These are phyloP conservation scores for Sodiomyces alkalinus DNA, from an alignment of 2,329 filamentous ascomycete species.

Conservation along the genomic window DNA sequence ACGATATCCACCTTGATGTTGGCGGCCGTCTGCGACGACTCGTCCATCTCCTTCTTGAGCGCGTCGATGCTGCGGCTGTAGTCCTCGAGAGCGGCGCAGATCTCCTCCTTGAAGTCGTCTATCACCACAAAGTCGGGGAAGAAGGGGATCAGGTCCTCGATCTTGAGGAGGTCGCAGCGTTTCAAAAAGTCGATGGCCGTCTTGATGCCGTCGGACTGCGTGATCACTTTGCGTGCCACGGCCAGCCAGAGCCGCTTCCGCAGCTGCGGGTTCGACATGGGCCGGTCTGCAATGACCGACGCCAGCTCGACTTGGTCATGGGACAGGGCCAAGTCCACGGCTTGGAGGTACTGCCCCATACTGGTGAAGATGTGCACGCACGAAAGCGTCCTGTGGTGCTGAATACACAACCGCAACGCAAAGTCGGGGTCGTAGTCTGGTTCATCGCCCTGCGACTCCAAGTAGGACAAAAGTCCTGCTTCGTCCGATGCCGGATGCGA, in stretches of 20 bases:
- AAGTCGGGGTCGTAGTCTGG: slow-evolving; percentile 91
- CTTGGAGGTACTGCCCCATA: slow-evolving; percentile 89
- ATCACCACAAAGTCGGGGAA: slow-evolving; percentile 98
- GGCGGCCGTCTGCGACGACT: slow-evolving; percentile 71
- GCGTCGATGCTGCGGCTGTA: slow-evolving; percentile 84
- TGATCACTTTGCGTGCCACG: slow-evolving; percentile 87
- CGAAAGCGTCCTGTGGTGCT: slow-evolving; percentile 81
- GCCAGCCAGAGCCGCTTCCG: slow-evolving; percentile 93
- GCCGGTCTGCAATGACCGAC: slow-evolving; percentile 73
- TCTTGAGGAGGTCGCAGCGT: slow-evolving; percentile 78
- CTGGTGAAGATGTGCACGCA: slow-evolving; percentile 95
- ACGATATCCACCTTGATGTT: slow-evolving; percentile 87
- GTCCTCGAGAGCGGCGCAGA: slow-evolving; percentile 82
- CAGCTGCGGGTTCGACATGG: slow-evolving; percentile 61
- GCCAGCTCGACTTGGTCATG: slow-evolving; percentile 85
- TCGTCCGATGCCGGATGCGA: slow-evolving; percentile 74
- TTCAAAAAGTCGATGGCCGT: slow-evolving; percentile 86
- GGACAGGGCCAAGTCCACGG: slow-evolving; percentile 81
- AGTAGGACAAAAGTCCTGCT: slow-evolving; percentile 70
- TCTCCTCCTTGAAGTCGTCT: slow-evolving; percentile 98
- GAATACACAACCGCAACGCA: slow-evolving; percentile 85
- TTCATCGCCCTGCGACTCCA: slow-evolving; percentile 78
- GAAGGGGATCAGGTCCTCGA: slow-evolving; percentile 94
- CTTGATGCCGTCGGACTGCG: slow-evolving; percentile 74
- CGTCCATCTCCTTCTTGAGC: slow-evolving; percentile 89